phyloP scores from a whole-genome alignment of 148 eudicot genomes.

The Rheum nobile region DNA sequence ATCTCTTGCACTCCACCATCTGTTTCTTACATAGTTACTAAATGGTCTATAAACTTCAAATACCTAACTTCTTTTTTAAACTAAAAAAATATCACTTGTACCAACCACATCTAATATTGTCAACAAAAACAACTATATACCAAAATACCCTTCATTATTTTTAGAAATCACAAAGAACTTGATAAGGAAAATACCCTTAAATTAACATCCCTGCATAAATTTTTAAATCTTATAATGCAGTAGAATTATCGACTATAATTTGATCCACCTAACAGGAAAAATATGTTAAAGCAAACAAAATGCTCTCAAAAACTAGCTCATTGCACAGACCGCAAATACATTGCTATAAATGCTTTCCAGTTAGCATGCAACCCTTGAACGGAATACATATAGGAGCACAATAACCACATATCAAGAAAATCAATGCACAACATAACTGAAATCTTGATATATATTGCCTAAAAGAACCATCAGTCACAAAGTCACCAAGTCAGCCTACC shows the following conservation, averaged over 20 bases:
- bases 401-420: not conserved
- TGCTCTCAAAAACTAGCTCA: not conserved
- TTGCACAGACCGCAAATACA: not conserved
- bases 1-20: not conserved
- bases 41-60: not conserved
- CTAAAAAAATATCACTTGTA: too few species aligned
- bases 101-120: not conserved
- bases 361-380: not conserved
- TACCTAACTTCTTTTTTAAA: not conserved
- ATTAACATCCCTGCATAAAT: not conserved
- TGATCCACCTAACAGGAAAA: not conserved
- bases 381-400: not conserved
- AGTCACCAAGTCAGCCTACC: not conserved
- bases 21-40: not conserved
- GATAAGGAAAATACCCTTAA: not conserved
- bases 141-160: too few species aligned
- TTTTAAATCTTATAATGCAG: not conserved
- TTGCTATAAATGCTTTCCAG: not conserved
- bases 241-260: not conserved
- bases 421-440: not conserved
- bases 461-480: not conserved
- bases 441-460: not conserved
- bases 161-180: too few species aligned
- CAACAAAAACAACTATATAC: too few species aligned
- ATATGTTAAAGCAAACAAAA: too few species aligned